Percentiles rank a stretch among this genome's conserved stretches.
Evolutionary conservation across 139 green algal species (phyloP).

Genomic region (Coelastrella sp.): DNA sequence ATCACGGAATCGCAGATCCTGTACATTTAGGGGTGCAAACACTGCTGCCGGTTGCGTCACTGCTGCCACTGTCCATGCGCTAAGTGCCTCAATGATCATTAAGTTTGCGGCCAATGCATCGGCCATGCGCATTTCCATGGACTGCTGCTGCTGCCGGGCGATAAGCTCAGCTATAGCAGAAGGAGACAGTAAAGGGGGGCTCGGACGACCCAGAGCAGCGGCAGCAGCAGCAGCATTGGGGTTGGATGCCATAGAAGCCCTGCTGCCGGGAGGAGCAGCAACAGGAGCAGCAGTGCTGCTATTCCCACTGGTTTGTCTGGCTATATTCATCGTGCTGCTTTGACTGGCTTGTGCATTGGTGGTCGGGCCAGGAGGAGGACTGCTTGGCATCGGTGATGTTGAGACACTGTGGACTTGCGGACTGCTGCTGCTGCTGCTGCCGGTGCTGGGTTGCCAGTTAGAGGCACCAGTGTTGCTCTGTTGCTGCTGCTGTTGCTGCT

Average conservation of each 20-base stretch:
- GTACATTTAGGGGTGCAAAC: not conserved
- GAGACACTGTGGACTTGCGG: no score
- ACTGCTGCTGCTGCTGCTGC: conserved; percentile 1
- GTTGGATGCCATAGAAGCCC: no score
- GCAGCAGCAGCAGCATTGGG: no score
- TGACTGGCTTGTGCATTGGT: no score
- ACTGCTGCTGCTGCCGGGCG: conserved; percentile 23
- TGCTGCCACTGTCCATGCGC: conserved; percentile 20
- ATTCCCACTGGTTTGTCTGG: no score
- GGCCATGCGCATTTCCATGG: conserved; percentile 6
- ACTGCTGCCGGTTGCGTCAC: not conserved
- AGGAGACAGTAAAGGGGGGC: not conserved
- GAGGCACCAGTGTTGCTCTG: not conserved
- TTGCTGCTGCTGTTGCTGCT: not conserved
- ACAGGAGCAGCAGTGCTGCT: no score
- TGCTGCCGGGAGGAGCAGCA: no score
- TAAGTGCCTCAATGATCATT: conserved; percentile 15
- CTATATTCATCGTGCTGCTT: no score
- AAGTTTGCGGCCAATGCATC: conserved; percentile 38
- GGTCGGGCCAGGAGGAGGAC: no score
- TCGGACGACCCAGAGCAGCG: no score
- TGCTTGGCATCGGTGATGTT: no score
- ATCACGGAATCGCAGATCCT: not conserved
- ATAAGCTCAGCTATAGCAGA: conserved; percentile 3
- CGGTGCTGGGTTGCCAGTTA: no score